A percentile compares a stretch with the other conserved stretches of the same genome.
Evolutionary conservation across 192 early-diverging fungal species (phyloP).

Genomic region (Linnemannia schmuckeri): DNA sequence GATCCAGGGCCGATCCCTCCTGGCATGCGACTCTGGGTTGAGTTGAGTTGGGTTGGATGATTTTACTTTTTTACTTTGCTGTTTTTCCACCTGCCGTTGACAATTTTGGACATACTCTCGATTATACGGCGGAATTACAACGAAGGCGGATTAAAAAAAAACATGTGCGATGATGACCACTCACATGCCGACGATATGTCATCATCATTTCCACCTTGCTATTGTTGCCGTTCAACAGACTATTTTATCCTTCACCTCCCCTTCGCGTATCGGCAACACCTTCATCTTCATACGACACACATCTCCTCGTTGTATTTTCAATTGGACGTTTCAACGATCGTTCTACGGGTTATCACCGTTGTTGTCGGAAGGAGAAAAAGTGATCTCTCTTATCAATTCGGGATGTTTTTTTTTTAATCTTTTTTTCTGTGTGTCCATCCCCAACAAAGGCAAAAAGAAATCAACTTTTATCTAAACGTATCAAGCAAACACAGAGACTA

Average conservation of each 20-base stretch:
- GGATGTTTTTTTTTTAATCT: background rate
- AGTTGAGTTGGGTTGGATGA: background rate
- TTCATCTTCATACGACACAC: background rate
- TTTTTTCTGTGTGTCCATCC: background rate
- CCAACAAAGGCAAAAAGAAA: background rate
- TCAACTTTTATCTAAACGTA: background rate
- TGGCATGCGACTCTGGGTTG: background rate
- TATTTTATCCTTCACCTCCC: background rate
- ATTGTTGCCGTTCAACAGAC: background rate
- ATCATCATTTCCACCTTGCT: constrained; percentile 4
- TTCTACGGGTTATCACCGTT: background rate
- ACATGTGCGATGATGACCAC: constrained; percentile 10
- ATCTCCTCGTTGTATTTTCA: background rate
- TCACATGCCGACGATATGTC: constrained; percentile 34
- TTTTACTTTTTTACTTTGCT: background rate
- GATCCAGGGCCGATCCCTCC: constrained; percentile 22
- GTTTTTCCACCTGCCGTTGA: constrained; percentile 1
- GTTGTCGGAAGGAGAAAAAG: background rate
- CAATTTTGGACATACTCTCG: background rate
- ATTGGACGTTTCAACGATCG: background rate
- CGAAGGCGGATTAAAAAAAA: background rate
- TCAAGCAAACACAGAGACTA: background rate
- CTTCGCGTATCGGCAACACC: background rate
- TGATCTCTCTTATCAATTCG: background rate
- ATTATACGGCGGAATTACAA: background rate